Base-by-base conservation (phyloP, 768 basidiomycete genomes). In the Lactifluus hygrophoroides region DNA sequence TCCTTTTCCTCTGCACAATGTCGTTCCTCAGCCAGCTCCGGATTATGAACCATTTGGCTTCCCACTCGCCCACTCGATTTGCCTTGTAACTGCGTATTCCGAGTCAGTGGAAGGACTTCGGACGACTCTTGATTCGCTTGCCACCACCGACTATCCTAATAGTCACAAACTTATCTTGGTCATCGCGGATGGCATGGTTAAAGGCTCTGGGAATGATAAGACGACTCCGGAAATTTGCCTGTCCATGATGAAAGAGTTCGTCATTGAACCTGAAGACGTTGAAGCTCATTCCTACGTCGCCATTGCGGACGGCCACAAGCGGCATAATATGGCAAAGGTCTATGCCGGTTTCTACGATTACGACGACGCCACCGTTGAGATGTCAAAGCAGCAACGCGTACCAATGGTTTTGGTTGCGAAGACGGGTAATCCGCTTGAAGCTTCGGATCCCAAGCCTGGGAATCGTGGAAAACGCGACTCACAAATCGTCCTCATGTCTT, bases 251-350 rank as follows among this genome's bases (percentile, higher is more conserved):
- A 94, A 88, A 73, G 94, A 97, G 42, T 83, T 96, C 54, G 74
- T 96, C 62, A 79, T 92, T 25, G 73, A 83, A 0, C 80, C 85
- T 0, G 76, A 85, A 21, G 92, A 97, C 51, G 92, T 97, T 35
- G 90, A 96, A 70, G 76, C 93, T 3, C 90, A 95, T 65, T 95
- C 93, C 27, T 99, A 98, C 68, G 94, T 98, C 54, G 94, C 96
- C 58, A 97, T 99, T 66, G 96, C 96, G 16, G 95, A 99, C 68
- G 96, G 96, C n/a, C 94, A 98, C 78, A 98, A 96, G 74, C 82
- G 93, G 35, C 96, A 98, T 77, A 99, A 99, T 71, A 96, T 95
- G 94, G 95, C 94, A 40, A 94, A 94, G 74, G 94, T 98, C 40
- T 97, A 88, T 67, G 94, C 96, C 37, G 96, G 96, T 11, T 99